phyloP scores from a whole-genome alignment of 768 basidiomycete species.

The Hypholoma fasciculare region DNA sequence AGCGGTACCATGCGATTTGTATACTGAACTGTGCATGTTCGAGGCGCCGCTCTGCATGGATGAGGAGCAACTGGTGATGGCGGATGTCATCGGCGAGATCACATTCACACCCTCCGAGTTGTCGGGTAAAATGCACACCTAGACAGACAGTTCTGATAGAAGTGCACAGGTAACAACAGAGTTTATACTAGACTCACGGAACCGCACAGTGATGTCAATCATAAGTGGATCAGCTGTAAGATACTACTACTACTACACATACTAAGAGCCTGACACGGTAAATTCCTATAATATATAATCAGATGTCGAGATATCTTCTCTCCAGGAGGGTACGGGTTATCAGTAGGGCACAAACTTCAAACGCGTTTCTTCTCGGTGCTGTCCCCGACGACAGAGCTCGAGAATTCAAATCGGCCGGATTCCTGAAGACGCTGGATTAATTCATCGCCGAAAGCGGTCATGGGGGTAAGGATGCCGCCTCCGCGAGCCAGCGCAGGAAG shows the following conservation, averaged over 20 bases:
- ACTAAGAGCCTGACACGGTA: neutral
- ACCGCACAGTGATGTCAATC: neutral
- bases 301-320: too few relatives aligned
- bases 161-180: neutral
- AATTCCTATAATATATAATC: too few relatives aligned
- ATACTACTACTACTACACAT: neutral
- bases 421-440: slow-evolving; percentile 66
- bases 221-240: neutral
- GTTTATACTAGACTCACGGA: neutral
- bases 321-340: neutral
- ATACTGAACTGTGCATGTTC: slow-evolving; percentile 25
- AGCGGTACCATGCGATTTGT: slow-evolving; percentile 24
- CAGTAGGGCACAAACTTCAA: neutral
- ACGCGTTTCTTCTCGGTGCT: slow-evolving; percentile 11
- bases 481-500: slow-evolving; percentile 57
- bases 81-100: slow-evolving; percentile 12
- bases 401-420: slow-evolving; percentile 57
- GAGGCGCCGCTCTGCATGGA: slow-evolving; percentile 12
- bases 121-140: slow-evolving; percentile 10
- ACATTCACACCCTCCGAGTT: neutral
- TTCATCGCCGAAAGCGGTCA: slow-evolving; percentile 78
- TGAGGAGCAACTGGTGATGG: slow-evolving; percentile 12
- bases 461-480: slow-evolving; percentile 85
- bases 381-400: slow-evolving; percentile 44
- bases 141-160: slow-evolving; percentile 11